These are phyloP conservation scores for Blastobotrys ciferrii DNA, from an alignment of 1,139 yeast species.

Conservation along the genomic window DNA sequence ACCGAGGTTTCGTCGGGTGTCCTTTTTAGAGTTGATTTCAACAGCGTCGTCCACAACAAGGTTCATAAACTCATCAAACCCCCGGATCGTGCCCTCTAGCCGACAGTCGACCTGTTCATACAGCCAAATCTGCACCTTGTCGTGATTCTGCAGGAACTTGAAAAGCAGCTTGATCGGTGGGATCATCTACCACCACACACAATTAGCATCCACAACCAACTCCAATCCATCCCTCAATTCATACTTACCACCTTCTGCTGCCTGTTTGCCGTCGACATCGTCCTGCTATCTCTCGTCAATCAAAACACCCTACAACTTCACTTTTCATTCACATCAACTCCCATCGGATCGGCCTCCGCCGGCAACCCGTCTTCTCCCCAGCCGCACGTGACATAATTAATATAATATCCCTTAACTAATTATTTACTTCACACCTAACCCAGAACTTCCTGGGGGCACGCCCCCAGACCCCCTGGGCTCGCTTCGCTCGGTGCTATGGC, in stretches of 20 bases:
- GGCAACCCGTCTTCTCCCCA: too few relatives aligned
- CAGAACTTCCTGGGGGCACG: too few relatives aligned
- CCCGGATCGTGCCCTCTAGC: slow-evolving; percentile 79
- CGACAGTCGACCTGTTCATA: slow-evolving; percentile 78
- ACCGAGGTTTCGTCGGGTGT: slow-evolving; percentile 42
- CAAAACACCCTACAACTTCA: too few relatives aligned
- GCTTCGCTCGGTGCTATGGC: too few relatives aligned
- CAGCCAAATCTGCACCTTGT: slow-evolving; percentile 79
- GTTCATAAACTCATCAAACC: slow-evolving; percentile 98
- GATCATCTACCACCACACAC: slow-evolving; percentile 44
- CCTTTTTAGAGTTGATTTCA: slow-evolving; percentile 53
- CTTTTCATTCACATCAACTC: too few relatives aligned
- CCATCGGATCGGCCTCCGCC: not conserved
- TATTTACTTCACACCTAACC: too few relatives aligned
- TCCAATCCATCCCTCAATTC: not conserved
- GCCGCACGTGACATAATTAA: too few relatives aligned
- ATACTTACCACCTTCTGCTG: slow-evolving; percentile 42
- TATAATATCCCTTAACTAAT: too few relatives aligned
- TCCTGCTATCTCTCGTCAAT: too few relatives aligned
- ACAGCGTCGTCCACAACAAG: slow-evolving; percentile 87
- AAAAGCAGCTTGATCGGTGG: slow-evolving; percentile 93
- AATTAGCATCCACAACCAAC: slow-evolving; percentile 8
- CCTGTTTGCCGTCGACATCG: slow-evolving; percentile 32
- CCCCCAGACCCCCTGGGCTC: too few relatives aligned
- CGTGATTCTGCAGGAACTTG: slow-evolving; percentile 79